phyloP scores from a whole-genome alignment of 2,329 filamentous ascomycete species.

The Pseudopithomyces chartarum region DNA sequence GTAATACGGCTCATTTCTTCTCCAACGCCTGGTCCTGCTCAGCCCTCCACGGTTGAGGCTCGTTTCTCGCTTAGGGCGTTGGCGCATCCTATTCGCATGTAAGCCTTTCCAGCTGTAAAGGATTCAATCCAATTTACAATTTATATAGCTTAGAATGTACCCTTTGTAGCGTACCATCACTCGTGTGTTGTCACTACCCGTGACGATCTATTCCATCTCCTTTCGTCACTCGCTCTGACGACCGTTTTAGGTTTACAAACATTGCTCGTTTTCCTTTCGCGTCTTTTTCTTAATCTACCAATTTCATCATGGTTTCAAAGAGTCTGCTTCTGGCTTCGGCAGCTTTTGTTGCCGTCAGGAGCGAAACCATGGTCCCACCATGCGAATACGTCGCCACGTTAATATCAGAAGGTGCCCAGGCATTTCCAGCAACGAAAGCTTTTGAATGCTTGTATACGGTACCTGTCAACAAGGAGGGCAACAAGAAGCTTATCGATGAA shows the following conservation, averaged over 20 bases:
- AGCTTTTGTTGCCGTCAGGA: constrained; percentile 15
- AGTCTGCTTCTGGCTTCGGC: constrained; percentile 18
- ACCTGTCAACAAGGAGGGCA: constrained; percentile 33
- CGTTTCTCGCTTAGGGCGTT: neutral
- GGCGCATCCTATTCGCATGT: neutral
- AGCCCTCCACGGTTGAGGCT: constrained; percentile 1
- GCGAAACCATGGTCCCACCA: constrained; percentile 15
- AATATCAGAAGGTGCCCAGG: neutral
- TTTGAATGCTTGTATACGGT: constrained; percentile 39
- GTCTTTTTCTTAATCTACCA: neutral
- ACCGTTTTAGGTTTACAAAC: neutral
- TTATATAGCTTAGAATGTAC: neutral
- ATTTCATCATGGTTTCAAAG: neutral
- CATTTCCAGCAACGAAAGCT: constrained; percentile 24
- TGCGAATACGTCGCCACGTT: constrained; percentile 23
- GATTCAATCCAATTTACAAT: neutral
- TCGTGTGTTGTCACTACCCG: neutral
- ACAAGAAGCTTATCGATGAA: constrained; percentile 33
- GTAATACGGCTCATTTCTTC: neutral
- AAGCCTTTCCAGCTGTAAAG: neutral
- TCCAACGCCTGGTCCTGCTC: neutral
- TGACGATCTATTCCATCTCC: neutral
- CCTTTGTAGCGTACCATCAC: neutral
- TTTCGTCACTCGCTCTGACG: constrained; percentile 1
- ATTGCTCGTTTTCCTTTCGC: neutral